Percentiles rank a stretch among this genome's conserved stretches.
Conservation (phyloP, 164 flowering plant species). For the Vitis cinerea region DNA sequence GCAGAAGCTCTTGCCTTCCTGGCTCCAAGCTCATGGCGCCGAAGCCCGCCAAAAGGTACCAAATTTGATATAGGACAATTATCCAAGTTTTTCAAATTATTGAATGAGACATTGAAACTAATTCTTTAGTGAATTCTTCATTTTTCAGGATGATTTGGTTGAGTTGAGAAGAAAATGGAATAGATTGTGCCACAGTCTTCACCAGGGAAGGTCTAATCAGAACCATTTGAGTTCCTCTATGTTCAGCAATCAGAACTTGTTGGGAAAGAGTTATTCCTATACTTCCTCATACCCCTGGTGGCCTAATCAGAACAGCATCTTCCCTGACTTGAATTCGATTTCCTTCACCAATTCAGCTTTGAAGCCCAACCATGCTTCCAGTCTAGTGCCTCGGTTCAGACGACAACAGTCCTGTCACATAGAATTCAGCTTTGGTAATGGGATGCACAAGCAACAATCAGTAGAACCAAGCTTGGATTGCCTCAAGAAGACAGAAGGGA, state of each 20-base stretch:
- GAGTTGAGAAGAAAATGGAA: conserved; percentile 72
- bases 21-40: conserved; percentile 52
- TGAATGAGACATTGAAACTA: no score
- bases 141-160: conserved; percentile 55
- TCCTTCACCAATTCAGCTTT: conserved; percentile 37
- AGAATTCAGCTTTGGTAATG: conserved; percentile 44
- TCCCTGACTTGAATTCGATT: conserved; percentile 41
- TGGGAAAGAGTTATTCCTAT: conserved; percentile 28
- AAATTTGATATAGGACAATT: neutral
- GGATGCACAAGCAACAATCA: conserved; percentile 16
- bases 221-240: conserved; percentile 21
- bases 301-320: conserved; percentile 34
- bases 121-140: neutral
- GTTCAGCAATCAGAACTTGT: conserved; percentile 22
- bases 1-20: conserved; percentile 50
- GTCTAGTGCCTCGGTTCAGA: conserved; percentile 37
- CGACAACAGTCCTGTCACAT: conserved; percentile 51
- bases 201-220: conserved; percentile 39
- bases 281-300: conserved; percentile 43
- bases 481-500: conserved; percentile 41
- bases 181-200: conserved; percentile 55
- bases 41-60: conserved; percentile 49
- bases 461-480: conserved; percentile 46
- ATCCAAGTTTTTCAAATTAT: no score
- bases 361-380: conserved; percentile 17